phyloP scores from a whole-genome alignment of 306 rosid species.

The Quercus agrifolia region DNA sequence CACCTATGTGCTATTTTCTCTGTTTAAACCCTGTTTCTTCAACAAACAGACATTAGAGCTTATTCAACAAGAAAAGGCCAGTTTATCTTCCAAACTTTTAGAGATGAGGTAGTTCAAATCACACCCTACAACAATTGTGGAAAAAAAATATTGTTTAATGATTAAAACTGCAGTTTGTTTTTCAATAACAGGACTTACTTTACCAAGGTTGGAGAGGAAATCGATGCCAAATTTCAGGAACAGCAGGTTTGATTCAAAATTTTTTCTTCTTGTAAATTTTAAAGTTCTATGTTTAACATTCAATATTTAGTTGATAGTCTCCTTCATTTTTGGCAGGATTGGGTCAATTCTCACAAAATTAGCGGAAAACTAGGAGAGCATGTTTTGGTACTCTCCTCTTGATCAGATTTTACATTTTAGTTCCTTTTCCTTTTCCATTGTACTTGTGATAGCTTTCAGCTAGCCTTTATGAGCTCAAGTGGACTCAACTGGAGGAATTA shows the following conservation, averaged over 20 bases:
- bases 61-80: slow-evolving; percentile 63
- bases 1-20: slow-evolving; percentile 23
- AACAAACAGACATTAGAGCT: slow-evolving; percentile 64
- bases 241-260: slow-evolving; percentile 53
- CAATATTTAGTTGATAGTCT: slow-evolving; percentile 7
- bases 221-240: slow-evolving; percentile 51
- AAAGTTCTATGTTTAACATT: neutral
- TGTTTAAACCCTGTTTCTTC: slow-evolving; percentile 25
- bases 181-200: slow-evolving; percentile 53
- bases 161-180: slow-evolving; percentile 25
- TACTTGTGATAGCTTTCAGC: neutral
- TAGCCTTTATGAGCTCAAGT: neutral
- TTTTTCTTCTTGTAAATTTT: slow-evolving; percentile 10
- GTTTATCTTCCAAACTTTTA: slow-evolving; percentile 50
- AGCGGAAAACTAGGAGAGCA: slow-evolving; percentile 36
- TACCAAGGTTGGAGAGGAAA: slow-evolving; percentile 42
- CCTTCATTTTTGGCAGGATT: slow-evolving; percentile 48
- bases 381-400: slow-evolving; percentile 35
- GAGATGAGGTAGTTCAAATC: slow-evolving; percentile 65
- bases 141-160: neutral
- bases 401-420: neutral
- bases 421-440: neutral
- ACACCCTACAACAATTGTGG: slow-evolving; percentile 6
- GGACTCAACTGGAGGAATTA: neutral
- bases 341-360: slow-evolving; percentile 39